These are phyloP conservation scores for Dioscorea alata DNA, from an alignment of 106 monocot genomes.

Conservation along the genomic window DNA sequence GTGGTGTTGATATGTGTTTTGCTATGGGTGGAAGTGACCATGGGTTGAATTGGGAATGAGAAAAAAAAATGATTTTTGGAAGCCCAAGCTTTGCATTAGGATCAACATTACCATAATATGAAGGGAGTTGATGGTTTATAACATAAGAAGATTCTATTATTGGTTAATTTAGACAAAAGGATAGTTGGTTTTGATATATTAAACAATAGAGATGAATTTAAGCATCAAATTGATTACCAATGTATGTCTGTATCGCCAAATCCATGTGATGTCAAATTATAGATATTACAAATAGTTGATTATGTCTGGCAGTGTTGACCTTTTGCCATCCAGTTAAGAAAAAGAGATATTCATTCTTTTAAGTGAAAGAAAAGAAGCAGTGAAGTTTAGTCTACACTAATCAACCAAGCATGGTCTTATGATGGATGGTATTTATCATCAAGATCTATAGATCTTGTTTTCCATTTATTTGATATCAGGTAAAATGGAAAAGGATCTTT, in stretches of 20 bases:
- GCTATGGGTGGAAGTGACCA: slow-evolving; percentile 85
- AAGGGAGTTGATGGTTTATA: slow-evolving; percentile 79
- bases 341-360: slow-evolving; percentile 70
- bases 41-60: slow-evolving; percentile 68
- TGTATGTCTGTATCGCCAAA: background rate
- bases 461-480: slow-evolving; percentile 91
- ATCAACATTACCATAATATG: slow-evolving; percentile 83
- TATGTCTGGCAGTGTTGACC: slow-evolving; percentile 61
- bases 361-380: slow-evolving; percentile 91
- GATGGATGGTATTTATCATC: slow-evolving; percentile 29
- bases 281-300: slow-evolving; percentile 22
- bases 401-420: no score
- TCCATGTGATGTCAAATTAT: background rate
- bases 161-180: slow-evolving; percentile 77
- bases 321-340: slow-evolving; percentile 55
- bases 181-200: no score
- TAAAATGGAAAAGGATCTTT: slow-evolving; percentile 32
- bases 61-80: slow-evolving; percentile 58
- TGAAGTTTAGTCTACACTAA: no score
- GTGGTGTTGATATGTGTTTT: slow-evolving; percentile 65
- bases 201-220: background rate
- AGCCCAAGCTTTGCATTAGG: slow-evolving; percentile 49
- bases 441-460: slow-evolving; percentile 69
- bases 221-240: background rate
- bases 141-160: slow-evolving; percentile 67